phyloP scores from a whole-genome alignment of 2,329 filamentous ascomycete genomes.

The Colletotrichum eleusines region DNA sequence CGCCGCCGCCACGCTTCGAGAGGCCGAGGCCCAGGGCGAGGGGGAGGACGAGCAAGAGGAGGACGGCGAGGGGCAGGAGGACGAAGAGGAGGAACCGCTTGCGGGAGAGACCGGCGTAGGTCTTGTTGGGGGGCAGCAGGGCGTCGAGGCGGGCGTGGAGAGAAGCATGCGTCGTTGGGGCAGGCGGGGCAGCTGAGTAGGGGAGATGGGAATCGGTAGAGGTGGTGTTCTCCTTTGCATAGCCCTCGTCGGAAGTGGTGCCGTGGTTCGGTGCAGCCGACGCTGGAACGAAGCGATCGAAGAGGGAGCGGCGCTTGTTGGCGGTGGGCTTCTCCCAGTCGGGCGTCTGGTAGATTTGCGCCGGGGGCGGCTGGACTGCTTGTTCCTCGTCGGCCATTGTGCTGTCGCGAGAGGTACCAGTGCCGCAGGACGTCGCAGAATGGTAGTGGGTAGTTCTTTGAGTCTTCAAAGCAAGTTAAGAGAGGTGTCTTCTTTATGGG shows the following conservation, averaged over 20 bases:
- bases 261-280: neutral
- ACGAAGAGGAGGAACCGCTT: slow-evolving; percentile 30
- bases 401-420: neutral
- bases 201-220: slow-evolving; percentile 2
- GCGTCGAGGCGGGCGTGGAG: slow-evolving; percentile 29
- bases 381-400: slow-evolving; percentile 35
- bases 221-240: slow-evolving; percentile 4
- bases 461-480: neutral
- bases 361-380: slow-evolving; percentile 19
- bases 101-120: slow-evolving; percentile 29
- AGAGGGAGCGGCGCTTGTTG: slow-evolving; percentile 28
- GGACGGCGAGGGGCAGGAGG: slow-evolving; percentile 13
- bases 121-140: slow-evolving; percentile 27
- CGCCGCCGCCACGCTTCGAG: slow-evolving; percentile 12
- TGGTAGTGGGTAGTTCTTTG: neutral
- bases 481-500: no score
- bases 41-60: slow-evolving; percentile 22
- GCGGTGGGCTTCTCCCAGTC: slow-evolving; percentile 29
- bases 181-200: neutral
- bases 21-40: slow-evolving; percentile 36
- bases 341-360: slow-evolving; percentile 34
- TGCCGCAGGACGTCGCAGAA: neutral
- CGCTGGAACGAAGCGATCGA: slow-evolving; percentile 21
- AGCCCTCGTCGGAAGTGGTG: neutral
- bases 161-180: neutral